phyloP scores from a whole-genome alignment of 106 monocot genomes.

The Allium cepa region DNA sequence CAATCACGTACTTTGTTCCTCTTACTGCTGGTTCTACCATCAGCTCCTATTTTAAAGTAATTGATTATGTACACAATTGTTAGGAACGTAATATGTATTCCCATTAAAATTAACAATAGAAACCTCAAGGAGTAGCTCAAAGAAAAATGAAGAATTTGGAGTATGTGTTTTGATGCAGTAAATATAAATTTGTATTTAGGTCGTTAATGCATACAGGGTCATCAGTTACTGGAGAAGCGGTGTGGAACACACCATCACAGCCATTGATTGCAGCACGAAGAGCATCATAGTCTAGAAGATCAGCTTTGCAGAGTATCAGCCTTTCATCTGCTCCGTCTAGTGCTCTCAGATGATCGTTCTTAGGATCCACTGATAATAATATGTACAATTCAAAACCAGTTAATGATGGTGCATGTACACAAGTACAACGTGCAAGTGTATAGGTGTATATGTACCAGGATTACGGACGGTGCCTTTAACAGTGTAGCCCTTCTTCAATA shows the following conservation, averaged over 20 bases:
- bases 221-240: constrained; percentile 80
- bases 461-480: constrained; percentile 13
- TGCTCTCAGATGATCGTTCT: constrained; percentile 53
- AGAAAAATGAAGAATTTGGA: background rate
- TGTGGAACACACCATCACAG: constrained; percentile 82
- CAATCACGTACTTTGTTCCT: constrained; percentile 52
- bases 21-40: constrained; percentile 88
- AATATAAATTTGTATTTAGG: no score
- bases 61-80: no score
- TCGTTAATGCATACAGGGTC: constrained; percentile 38
- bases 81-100: no score
- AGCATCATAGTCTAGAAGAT: constrained; percentile 51
- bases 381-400: no score
- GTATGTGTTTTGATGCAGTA: background rate
- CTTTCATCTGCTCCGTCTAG: constrained; percentile 67
- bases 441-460: background rate
- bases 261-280: constrained; percentile 49
- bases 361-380: constrained; percentile 40
- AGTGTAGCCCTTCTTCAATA: constrained; percentile 8
- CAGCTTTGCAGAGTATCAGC: constrained; percentile 53
- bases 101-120: no score
- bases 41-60: constrained; percentile 34
- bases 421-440: no score
- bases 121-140: no score
- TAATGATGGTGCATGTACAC: no score